Base-by-base conservation (phyloP, 257 asterid genomes). In the Primulina eburnea region DNA sequence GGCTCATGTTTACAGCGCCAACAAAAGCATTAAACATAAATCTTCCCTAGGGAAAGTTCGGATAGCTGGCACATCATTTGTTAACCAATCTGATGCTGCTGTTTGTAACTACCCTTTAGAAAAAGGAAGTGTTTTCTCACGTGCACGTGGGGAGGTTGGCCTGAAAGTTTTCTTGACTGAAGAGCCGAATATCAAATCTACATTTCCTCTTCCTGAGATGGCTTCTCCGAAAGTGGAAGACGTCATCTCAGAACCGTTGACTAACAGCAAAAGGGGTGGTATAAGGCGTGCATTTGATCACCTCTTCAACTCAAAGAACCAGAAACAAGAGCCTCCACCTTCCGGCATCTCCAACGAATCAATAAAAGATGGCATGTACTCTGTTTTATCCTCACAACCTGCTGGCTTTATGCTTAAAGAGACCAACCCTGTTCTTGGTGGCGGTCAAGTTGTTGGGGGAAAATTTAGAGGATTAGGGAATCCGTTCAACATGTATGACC, bases 341-440 rank as follows among this genome's bases (percentile, higher is more conserved):
- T 33, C 80, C 16, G 67, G 73, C 24, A 74, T 79, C 2, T 62
- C 87, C 37, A 76, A 73, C 34, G 83, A 73, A 68, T 77, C 84
- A 4, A 65, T 60, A 29, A 62, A n/a, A 35, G 74, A 77, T 32
- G 30, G 30, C 30, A 0, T 28, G 30, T 2, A 76, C 67, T 78
- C 87, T 9, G 77, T 73, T 71, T 78, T 85, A 21, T 81, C 93
- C 28, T 74, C 89, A 20, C 88, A 88, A 33, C 86, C 90, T 17
- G 65, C 77, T 53, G 97, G 87, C 67, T 88, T 79, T 77, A 69
- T 82, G 7, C 87, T 88, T 58, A 90, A 81, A 73, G 97, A 92
- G 76, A 92, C 95, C 1, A 88, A 84, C 82, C 98, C 97, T 40
- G 24, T 88, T 53, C 97, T 92, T 35, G 98, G 98, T 66, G 95